Evolutionary conservation across 192 early-diverging fungal genomes (phyloP).

Genomic region (Linnemannia hyalina): DNA sequence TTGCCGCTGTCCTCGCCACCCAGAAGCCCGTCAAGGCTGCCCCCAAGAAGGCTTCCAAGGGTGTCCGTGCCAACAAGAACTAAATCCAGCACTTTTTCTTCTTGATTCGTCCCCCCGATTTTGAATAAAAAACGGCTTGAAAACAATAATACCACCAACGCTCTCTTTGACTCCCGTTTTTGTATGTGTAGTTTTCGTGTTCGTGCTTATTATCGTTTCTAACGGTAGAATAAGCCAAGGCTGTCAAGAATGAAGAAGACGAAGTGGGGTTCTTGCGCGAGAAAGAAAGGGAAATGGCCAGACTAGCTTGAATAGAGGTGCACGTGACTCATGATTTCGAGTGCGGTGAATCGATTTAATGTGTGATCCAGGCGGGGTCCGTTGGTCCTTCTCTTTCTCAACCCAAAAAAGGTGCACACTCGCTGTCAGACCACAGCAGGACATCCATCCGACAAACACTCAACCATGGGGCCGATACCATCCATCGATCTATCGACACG

Average conservation of each 20-base stretch:
- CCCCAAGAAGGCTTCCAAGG: constrained; percentile 69
- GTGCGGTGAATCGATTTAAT: neutral
- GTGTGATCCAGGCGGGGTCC: neutral
- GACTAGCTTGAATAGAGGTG: no score
- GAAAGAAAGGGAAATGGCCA: no score
- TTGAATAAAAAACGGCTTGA: constrained; percentile 16
- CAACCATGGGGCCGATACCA: neutral
- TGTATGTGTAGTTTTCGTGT: neutral
- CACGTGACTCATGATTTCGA: neutral
- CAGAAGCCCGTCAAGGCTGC: constrained; percentile 71
- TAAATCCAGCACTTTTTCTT: constrained; percentile 7
- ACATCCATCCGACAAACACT: constrained; percentile 16
- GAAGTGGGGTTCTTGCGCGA: no score
- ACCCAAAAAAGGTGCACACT: constrained; percentile 42
- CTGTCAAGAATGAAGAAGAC: neutral
- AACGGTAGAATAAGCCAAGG: neutral
- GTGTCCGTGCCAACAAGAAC: constrained; percentile 63
- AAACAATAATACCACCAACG: neutral
- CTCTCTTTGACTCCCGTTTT: neutral
- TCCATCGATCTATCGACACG: constrained; percentile 22
- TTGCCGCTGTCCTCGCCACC: constrained; percentile 70
- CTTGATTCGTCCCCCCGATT: neutral
- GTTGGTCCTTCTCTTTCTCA: constrained; percentile 46
- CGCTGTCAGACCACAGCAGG: constrained; percentile 1
- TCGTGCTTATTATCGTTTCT: neutral